phyloP scores from a whole-genome alignment of 495 filamentous ascomycete species.

The Trichoderma gamsii region DNA sequence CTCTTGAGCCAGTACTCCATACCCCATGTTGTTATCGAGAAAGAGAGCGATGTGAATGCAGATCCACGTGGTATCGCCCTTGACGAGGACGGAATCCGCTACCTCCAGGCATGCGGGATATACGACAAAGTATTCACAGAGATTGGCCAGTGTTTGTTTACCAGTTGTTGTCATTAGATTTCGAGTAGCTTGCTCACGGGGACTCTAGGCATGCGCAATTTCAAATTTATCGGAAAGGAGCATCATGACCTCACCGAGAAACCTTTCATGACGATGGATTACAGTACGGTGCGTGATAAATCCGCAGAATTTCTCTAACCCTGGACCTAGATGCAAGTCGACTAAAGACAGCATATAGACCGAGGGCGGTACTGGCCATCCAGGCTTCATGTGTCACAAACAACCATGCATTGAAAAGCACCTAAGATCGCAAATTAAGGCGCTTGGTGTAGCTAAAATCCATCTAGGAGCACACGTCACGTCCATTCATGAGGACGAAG shows the following conservation, averaged over 20 bases:
- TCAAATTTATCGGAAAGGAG: neutral
- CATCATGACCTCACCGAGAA: neutral
- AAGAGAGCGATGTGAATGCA: neutral
- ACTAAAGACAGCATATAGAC: neutral
- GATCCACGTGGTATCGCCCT: neutral
- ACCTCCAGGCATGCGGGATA: neutral
- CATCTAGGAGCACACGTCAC: neutral
- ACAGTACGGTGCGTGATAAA: slow-evolving; percentile 2
- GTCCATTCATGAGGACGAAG: slow-evolving; percentile 21
- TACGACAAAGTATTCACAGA: neutral
- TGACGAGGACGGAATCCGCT: neutral
- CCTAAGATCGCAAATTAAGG: neutral
- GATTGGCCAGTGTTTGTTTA: neutral
- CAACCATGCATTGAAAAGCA: neutral
- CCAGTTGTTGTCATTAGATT: neutral
- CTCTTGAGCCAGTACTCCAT: neutral
- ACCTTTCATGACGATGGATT: neutral
- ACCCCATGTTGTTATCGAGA: neutral
- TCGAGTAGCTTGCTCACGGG: neutral
- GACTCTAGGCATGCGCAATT: neutral
- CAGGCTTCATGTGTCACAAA: neutral
- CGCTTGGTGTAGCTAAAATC: neutral
- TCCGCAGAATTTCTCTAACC: neutral
- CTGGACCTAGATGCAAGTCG: neutral
- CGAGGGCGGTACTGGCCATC: neutral